phyloP scores from a whole-genome alignment of 352 stramenopile genomes.

The Phytophthora hibernalis region DNA sequence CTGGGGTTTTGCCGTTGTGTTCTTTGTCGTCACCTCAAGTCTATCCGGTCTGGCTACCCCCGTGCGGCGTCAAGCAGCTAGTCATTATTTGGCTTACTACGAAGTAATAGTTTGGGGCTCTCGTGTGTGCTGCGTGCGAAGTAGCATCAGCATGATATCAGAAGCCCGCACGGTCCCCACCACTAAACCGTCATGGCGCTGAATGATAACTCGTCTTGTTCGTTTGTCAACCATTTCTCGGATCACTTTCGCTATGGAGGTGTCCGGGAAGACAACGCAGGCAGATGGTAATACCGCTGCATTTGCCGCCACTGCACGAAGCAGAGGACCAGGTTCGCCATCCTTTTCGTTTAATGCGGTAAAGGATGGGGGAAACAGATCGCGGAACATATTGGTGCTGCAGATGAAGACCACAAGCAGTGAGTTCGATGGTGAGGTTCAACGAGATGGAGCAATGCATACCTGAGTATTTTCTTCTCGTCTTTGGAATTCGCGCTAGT shows the following conservation, averaged over 20 bases:
- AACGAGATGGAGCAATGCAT: slow-evolving; percentile 1
- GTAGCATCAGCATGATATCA: slow-evolving; percentile 59
- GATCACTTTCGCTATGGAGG: slow-evolving; percentile 56
- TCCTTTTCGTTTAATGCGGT: slow-evolving; percentile 20
- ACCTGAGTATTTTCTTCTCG: slow-evolving; percentile 29
- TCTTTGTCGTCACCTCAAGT: not conserved
- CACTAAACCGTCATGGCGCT: slow-evolving; percentile 17
- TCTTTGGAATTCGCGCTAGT: slow-evolving; percentile 1
- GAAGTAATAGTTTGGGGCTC: no score
- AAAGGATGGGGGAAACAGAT: slow-evolving; percentile 40
- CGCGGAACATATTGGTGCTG: slow-evolving; percentile 33
- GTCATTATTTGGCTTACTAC: no score
- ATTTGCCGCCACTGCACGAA: slow-evolving; percentile 39
- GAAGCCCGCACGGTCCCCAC: slow-evolving; percentile 55
- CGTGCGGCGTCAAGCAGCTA: no score
- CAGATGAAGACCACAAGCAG: not conserved
- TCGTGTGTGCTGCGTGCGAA: slow-evolving; percentile 62
- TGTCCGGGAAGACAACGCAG: slow-evolving; percentile 32
- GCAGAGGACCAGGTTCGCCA: slow-evolving; percentile 26
- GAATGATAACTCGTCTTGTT: slow-evolving; percentile 46
- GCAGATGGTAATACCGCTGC: slow-evolving; percentile 17
- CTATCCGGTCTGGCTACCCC: no score
- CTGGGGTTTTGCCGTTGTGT: no score
- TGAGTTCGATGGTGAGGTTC: not conserved
- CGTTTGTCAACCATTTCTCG: slow-evolving; percentile 49